Evolutionary conservation across 495 filamentous ascomycete genomes (phyloP).

Genomic region (Tuber calosporum): DNA sequence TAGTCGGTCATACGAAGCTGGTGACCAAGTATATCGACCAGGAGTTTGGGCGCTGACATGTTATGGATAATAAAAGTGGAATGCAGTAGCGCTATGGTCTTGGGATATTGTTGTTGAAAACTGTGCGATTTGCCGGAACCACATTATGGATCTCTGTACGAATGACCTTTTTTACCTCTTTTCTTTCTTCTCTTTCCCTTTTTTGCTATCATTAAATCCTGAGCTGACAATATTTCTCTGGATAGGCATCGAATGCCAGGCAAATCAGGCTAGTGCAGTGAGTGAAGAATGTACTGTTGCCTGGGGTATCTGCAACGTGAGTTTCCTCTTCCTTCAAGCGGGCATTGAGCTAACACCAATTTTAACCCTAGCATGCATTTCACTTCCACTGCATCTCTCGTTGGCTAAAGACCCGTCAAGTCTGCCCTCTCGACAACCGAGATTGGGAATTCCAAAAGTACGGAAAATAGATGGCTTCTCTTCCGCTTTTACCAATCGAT

Average conservation of each 20-base stretch:
- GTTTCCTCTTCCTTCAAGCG: conserved; percentile 37
- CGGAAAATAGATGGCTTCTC: conserved; percentile 56
- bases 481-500: conserved; percentile 6
- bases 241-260: conserved; percentile 93
- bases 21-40: neutral
- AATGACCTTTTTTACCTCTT: conserved; percentile 9
- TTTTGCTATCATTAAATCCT: neutral
- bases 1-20: neutral
- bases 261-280: conserved; percentile 96
- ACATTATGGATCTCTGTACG: conserved; percentile 98
- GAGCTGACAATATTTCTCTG: conserved; percentile 23
- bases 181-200: neutral
- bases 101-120: conserved; percentile 99
- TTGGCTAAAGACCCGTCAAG: conserved; percentile 99
- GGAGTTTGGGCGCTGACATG: conserved; percentile 6
- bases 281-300: conserved; percentile 98
- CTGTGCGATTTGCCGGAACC: conserved; percentile 97
- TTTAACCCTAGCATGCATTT: conserved; percentile 72
- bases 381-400: conserved; percentile 99
- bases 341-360: conserved; percentile 8
- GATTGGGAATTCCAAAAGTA: conserved; percentile 99
- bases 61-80: conserved; percentile 62
- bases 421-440: conserved; percentile 94
- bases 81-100: conserved; percentile 96
- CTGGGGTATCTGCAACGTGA: conserved; percentile 98